Evolutionary conservation across 2,329 filamentous ascomycete genomes (phyloP), one percentile per base, ranked within the genome.

Genomic region (Ambrosiella beaveri): DNA sequence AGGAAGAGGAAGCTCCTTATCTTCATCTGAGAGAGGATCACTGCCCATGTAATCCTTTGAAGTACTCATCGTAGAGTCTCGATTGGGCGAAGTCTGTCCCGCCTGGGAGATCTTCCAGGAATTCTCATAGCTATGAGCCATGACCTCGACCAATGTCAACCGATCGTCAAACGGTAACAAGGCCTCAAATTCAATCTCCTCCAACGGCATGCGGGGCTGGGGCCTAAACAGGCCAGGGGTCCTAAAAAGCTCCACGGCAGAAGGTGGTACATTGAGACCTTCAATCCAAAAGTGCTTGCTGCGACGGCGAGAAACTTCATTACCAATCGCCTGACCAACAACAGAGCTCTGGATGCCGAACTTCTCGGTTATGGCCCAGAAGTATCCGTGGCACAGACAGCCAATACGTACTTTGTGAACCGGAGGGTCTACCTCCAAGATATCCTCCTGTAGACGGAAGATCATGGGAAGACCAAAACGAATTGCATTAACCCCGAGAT

Each of bases 401-500:
- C 86, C 88, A 49, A 94, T 74, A 49, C 87, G 84, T 44, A 95
- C 79, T 66, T 91, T 93, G 37, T 84, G 78, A 47, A 80, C 68
- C 0, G 85, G 81, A 27, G 78, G 77, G 52, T 83, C 80, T 2
- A 82, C 74, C 7, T 79, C 77, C 58, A 80, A 76, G 38, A 93
- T 85, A 62, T 93, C 88, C 65, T 95, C 88, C 68, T 96, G 90
- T 1, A 97, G 76, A 51, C 85, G 80, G 68, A 94, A 82, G 9
- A 95, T 78, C 89, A 96, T 95, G 1, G 90, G 88, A 41, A 96
- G 70, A 0, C 89, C 88, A 64, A 80, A 85, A 59, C 84, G 79
- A 4, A 79, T 79, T 13, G 88, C 85, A 66, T 96, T 95, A 55
- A 95, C 81, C 3, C 91, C 90, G 0, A 96, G 75, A 59, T 81